phyloP scores from a whole-genome alignment of 2,329 filamentous ascomycete genomes.

The Xylaria sp. region DNA sequence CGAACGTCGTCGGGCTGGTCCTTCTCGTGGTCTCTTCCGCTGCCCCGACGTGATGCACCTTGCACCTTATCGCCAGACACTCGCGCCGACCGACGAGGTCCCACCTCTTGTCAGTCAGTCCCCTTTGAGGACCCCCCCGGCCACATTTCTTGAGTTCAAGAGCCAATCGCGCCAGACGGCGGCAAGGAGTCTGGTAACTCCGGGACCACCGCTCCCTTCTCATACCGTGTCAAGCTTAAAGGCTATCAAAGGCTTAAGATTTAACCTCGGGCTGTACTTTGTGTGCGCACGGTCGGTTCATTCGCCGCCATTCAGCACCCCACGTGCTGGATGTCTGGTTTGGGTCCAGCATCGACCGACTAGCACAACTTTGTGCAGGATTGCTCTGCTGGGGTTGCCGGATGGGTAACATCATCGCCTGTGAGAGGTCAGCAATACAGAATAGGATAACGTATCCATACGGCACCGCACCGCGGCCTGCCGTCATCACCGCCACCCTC shows the following conservation, averaged over 20 bases:
- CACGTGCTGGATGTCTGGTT: constrained; percentile 40
- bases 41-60: constrained; percentile 12
- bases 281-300: constrained; percentile 29
- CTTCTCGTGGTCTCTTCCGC: constrained; percentile 7
- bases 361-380: constrained; percentile 29
- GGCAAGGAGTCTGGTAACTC: background rate
- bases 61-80: constrained; percentile 5
- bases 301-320: constrained; percentile 45
- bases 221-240: background rate
- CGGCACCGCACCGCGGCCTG: constrained; percentile 16
- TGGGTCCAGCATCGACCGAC: background rate
- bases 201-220: background rate
- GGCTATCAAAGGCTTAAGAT: constrained; percentile 2
- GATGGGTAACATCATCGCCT: constrained; percentile 35
- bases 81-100: constrained; percentile 21
- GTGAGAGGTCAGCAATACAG: constrained; percentile 30
- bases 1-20: constrained; percentile 17
- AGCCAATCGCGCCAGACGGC: constrained; percentile 19
- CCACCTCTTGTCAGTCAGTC: constrained; percentile 5
- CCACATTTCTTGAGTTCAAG: background rate
- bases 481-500: constrained; percentile 21
- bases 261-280: background rate
- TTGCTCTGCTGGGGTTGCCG: constrained; percentile 20
- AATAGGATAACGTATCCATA: constrained; percentile 12
- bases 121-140: background rate